Conservation (phyloP, 352 stramenopile species). For the Pythium inflatum region DNA sequence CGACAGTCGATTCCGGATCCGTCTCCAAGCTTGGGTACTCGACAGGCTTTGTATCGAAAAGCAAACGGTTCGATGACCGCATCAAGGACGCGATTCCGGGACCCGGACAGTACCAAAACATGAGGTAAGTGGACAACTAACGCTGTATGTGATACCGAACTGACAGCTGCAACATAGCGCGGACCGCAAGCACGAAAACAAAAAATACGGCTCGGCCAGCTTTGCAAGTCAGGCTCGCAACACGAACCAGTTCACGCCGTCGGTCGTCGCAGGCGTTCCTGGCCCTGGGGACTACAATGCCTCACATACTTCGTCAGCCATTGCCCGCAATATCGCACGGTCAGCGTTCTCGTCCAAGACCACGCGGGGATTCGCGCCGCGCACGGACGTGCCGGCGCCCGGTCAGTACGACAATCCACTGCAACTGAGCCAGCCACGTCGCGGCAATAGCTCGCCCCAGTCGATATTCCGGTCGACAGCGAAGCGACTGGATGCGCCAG, state of each 20-base stretch:
- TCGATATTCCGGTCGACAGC: conserved; percentile 73
- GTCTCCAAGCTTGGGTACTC: conserved; percentile 77
- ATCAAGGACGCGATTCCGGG: conserved; percentile 54
- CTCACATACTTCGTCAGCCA: conserved; percentile 39
- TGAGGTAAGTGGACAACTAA: conserved; percentile 44
- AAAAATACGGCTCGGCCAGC: conserved; percentile 68
- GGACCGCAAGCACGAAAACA: conserved; percentile 58
- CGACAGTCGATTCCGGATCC: conserved; percentile 62
- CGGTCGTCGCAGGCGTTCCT: conserved; percentile 29
- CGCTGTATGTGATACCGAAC: not conserved
- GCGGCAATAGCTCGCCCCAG: conserved; percentile 38
- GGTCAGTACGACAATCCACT: conserved; percentile 75
- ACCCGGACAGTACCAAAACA: conserved; percentile 68
- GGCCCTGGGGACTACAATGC: conserved; percentile 64
- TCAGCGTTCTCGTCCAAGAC: conserved; percentile 71
- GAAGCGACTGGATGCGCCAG: conserved; percentile 47
- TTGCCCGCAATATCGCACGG: conserved; percentile 59
- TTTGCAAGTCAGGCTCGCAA: conserved; percentile 52
- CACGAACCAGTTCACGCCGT: conserved; percentile 38
- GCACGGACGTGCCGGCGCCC: conserved; percentile 52
- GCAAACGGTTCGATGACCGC: conserved; percentile 68
- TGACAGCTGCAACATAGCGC: conserved; percentile 26
- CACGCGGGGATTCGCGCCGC: conserved; percentile 53
- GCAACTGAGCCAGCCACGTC: conserved; percentile 39
- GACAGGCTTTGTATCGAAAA: conserved; percentile 79